Evolutionary conservation across 441 rosid genomes (phyloP), one percentile per base, ranked within the genome.

Genomic region (Melastoma candidum): DNA sequence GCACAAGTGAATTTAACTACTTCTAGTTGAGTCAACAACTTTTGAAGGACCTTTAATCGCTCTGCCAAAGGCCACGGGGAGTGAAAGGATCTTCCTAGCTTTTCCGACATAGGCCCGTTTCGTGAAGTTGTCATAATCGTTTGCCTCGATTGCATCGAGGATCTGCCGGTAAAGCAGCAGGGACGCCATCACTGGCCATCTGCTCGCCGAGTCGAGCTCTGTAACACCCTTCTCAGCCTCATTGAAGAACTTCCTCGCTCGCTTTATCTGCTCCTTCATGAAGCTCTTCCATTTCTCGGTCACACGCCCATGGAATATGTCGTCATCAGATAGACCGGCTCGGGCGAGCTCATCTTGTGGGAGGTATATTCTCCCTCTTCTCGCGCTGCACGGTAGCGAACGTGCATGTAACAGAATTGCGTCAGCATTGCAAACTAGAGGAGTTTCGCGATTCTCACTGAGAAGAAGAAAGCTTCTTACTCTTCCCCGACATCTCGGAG

Each of bases 131-230:
- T 80, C 67, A 70, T 80, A 82, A 60, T 85, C 95, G 58, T 83
- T 89, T 6, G 86, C 97, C 71, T 85, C 93, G 32, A 89, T 89
- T 65, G 81, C 87, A 54, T 89, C 95, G 36, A 89, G 61, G 65
- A 89, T 89, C 56, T 77, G 75, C 47, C 73, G 64, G 62, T 85
- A 85, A 60, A 83, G 53, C 56, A 81, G 48, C 66, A 85, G 64
- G 3, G 95, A 85, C 48, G 93, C 88, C 85, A 82, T 81, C 12
- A 82, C 95, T 59, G 97, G 95, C 97, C 97, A 86, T 78, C 94
- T 64, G 59, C 95, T 84, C 3, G 89, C 90, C 2, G 75, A 64
- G 50, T 68, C 77, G 54, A 90, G 83, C 72, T 84, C 86, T 0
- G 77, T 60, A 13, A 82, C 94, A 3, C 95, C 97, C 63, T 79